A percentile compares a stretch with the other conserved stretches of the same genome.
These are phyloP conservation scores for Phytophthora macrochlamydospora DNA, from an alignment of 352 stramenopile species.

Conservation along the genomic window DNA sequence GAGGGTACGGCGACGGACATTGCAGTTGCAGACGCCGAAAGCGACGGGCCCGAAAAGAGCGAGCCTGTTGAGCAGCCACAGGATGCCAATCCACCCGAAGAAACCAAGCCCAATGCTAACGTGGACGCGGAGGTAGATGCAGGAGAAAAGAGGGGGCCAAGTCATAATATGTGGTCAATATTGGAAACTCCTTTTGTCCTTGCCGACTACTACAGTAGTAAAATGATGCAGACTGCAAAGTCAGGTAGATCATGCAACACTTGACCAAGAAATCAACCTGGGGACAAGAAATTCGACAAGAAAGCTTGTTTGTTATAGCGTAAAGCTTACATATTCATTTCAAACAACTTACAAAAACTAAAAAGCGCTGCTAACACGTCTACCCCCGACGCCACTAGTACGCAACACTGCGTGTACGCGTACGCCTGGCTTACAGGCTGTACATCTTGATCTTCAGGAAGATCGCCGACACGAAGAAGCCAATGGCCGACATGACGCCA, in stretches of 20 bases:
- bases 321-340: conserved; percentile 6
- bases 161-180: conserved; percentile 17
- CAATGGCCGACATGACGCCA: conserved; percentile 31
- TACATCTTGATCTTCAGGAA: conserved; percentile 48
- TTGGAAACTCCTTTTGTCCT: conserved; percentile 21
- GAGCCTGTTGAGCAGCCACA: conserved; percentile 7
- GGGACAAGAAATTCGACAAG: too few species aligned
- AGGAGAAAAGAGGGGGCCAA: conserved; percentile 20
- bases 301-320: neutral
- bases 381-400: conserved; percentile 15
- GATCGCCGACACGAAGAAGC: conserved; percentile 25
- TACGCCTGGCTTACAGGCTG: conserved; percentile 21
- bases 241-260: neutral
- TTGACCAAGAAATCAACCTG: too few species aligned
- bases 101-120: conserved; percentile 9
- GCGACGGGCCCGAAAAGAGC: neutral
- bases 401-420: conserved; percentile 11
- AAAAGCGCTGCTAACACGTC: conserved; percentile 15
- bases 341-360: conserved; percentile 22
- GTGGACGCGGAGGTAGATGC: conserved; percentile 14
- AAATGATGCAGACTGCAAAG: neutral
- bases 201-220: neutral
- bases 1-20: conserved; percentile 6
- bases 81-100: conserved; percentile 1
- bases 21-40: conserved; percentile 1